Base-by-base conservation (phyloP, 148 eudicot genomes). In the Persicaria maculosa region DNA sequence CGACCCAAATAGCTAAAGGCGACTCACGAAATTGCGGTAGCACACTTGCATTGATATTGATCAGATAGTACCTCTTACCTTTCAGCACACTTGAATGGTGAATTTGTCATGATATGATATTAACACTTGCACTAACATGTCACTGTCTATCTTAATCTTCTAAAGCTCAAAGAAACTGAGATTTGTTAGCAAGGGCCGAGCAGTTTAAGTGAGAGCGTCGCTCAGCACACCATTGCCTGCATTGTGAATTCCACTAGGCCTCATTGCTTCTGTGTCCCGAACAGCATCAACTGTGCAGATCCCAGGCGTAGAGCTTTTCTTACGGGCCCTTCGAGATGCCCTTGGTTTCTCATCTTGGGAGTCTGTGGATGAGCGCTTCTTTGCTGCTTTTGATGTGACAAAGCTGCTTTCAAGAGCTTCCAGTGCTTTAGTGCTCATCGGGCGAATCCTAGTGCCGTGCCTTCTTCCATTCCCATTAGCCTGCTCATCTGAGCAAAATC, bases 371-470 rank as follows among this genome's bases (percentile, higher is more conserved):
- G 31, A 44, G 15, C 68, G 57, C 50, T 44, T 74, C 4, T 74
- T 74, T 2, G 31, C 19, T 44, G 75, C 50, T 44, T 22, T 77
- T 36, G 78, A 73, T 71, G 46, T 72, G 48, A 74, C 31, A 45
- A 74, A 72, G 40, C 78, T 77, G 68, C 52, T 72, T 55, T 79
- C 83, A 64, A 83, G 76, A 40, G 85, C 85, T 79, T 75, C 77
- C 59, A 62, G 48, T 47, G 77, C 77, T 65, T 64, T 75, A 10
- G 77, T 75, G 44, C 71, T 75, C 71, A 75, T 12, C 1, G 77
- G 72, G 6, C 77, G 77, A 14, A 17, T 64, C 64, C 77, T 75
- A 12, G 45, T 75, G 72, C 77, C 48, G 11, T 75, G 77, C 58
- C 77, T 65, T 45, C 55, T 75, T 16, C 19, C 72, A 75, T 17